These are phyloP conservation scores for Abrus precatorius DNA, from an alignment of 306 rosid species.

Conservation along the genomic window DNA sequence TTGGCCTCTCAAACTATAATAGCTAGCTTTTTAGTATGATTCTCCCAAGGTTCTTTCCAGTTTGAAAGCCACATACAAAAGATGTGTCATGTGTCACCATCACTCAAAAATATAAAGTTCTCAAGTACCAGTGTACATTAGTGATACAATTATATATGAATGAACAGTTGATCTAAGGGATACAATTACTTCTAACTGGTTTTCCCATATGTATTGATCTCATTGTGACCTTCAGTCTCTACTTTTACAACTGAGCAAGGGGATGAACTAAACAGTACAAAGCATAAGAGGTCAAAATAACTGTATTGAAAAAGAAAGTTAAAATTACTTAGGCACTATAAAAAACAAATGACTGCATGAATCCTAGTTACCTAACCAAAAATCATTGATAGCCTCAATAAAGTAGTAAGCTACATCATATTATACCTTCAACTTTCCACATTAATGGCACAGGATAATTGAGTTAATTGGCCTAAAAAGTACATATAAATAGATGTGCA, in stretches of 20 bases:
- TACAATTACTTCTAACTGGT: not conserved
- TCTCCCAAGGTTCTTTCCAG: too few species aligned
- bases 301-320: not conserved
- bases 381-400: not conserved
- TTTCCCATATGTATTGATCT: not conserved
- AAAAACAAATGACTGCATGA: not conserved
- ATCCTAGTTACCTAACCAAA: not conserved
- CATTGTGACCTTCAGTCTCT: not conserved
- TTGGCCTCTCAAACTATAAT: too few species aligned
- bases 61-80: not conserved
- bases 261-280: conserved; percentile 5
- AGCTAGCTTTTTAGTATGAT: too few species aligned
- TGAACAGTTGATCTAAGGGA: not conserved
- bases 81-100: not conserved
- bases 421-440: not conserved
- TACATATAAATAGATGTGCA: not conserved
- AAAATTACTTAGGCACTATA: not conserved
- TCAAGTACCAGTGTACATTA: not conserved
- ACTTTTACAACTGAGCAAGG: conserved; percentile 20
- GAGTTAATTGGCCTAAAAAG: too few species aligned
- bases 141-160: not conserved
- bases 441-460: not conserved
- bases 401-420: not conserved
- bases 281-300: not conserved
- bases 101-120: not conserved